Percentiles rank a stretch among this genome's conserved stretches.
Conservation (phyloP, 768 basidiomycete species). For the Podaxis sp. region DNA sequence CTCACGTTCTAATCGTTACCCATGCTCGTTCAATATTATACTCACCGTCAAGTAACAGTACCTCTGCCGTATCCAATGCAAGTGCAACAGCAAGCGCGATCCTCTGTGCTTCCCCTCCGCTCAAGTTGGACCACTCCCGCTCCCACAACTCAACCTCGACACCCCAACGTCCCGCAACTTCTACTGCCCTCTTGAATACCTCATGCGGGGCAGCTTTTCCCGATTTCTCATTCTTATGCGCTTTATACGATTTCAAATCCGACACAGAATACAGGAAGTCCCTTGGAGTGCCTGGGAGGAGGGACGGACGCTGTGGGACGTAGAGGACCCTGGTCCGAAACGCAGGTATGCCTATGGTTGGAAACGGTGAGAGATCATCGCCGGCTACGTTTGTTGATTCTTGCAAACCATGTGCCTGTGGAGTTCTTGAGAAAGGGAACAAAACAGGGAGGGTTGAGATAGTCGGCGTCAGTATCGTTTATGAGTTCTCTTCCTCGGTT, state of each 20-base stretch:
- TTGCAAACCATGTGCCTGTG: slow-evolving; percentile 45
- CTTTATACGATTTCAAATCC: slow-evolving; percentile 2
- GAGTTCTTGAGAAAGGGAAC: slow-evolving; percentile 35
- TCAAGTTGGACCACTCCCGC: slow-evolving; percentile 75
- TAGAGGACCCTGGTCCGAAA: slow-evolving; percentile 83
- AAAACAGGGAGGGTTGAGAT: not conserved
- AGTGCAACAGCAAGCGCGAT: slow-evolving; percentile 77
- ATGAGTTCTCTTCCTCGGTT: slow-evolving; percentile 1
- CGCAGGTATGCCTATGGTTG: slow-evolving; percentile 55
- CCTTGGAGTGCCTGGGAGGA: slow-evolving; percentile 79
- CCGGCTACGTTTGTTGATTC: not conserved
- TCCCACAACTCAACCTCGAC: slow-evolving; percentile 72
- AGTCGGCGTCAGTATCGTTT: not conserved
- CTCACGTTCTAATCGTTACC: not conserved
- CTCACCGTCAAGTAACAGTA: slow-evolving; percentile 79
- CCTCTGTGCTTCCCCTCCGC: slow-evolving; percentile 86
- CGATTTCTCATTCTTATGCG: slow-evolving; percentile 4
- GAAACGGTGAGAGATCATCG: slow-evolving; percentile 11
- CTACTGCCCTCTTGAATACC: slow-evolving; percentile 40
- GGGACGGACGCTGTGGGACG: slow-evolving; percentile 84
- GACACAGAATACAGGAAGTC: slow-evolving; percentile 56
- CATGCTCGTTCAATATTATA: slow-evolving; percentile 10
- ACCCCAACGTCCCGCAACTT: slow-evolving; percentile 65
- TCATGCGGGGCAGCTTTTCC: slow-evolving; percentile 20
- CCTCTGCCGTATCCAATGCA: slow-evolving; percentile 72